phyloP scores from a whole-genome alignment of 106 monocot genomes.

The Dactylorhiza incarnata region DNA sequence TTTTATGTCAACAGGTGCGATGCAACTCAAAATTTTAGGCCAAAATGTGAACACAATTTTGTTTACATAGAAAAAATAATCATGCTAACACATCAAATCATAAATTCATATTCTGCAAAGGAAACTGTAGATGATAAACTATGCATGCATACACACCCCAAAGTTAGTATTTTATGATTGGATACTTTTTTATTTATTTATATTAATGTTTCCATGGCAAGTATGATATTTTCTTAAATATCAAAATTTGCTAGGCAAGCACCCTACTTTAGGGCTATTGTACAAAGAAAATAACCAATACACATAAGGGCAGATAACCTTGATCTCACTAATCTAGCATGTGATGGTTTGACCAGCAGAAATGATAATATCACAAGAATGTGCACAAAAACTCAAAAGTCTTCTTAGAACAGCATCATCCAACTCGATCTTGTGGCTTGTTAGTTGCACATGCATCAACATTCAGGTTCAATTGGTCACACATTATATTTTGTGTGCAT shows the following conservation, averaged over 20 bases:
- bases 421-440: constrained; percentile 90
- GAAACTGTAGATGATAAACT: background rate
- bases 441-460: constrained; percentile 82
- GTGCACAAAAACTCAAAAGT: constrained; percentile 49
- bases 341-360: background rate
- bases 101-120: background rate
- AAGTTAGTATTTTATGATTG: too few species aligned
- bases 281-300: background rate
- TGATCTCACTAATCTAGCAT: background rate
- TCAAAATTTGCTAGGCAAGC: too few species aligned
- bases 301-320: background rate
- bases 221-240: background rate
- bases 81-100: background rate
- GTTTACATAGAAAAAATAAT: background rate
- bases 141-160: too few species aligned
- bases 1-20: background rate
- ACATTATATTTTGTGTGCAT: too few species aligned
- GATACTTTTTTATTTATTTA: background rate
- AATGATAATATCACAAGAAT: background rate
- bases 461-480: background rate
- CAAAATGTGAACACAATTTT: background rate
- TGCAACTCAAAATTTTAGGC: background rate
- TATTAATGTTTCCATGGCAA: background rate
- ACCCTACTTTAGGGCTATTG: background rate
- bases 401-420: constrained; percentile 99